Conservation (phyloP, 805 yeast species). For the Priceomyces fermenticarens region DNA sequence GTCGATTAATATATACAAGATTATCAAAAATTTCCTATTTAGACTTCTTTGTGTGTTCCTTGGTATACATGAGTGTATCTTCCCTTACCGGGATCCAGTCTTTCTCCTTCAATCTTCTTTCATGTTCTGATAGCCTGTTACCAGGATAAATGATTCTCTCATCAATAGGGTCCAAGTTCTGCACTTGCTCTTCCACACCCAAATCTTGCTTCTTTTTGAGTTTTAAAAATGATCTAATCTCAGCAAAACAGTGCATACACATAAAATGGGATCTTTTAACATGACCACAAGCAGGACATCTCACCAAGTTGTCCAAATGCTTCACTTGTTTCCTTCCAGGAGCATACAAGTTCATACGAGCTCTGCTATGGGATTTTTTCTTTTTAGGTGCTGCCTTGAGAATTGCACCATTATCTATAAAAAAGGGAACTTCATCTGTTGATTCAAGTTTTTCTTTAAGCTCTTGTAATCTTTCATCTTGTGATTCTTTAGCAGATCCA, state of each 20-base stretch:
- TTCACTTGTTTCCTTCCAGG: conserved; percentile 81
- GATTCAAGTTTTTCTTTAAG: conserved; percentile 39
- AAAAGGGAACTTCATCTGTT: conserved; percentile 32
- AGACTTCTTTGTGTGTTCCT: conserved; percentile 18
- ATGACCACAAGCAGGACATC: conserved; percentile 96
- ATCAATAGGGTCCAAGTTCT: conserved; percentile 57
- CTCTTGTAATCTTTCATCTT: conserved; percentile 26
- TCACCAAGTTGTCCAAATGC: conserved; percentile 69
- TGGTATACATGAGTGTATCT: conserved; percentile 35
- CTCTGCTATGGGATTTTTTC: conserved; percentile 82
- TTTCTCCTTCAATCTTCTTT: conserved; percentile 28
- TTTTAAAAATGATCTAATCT: conserved; percentile 75
- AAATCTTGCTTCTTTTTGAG: conserved; percentile 32
- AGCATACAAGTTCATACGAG: conserved; percentile 78
- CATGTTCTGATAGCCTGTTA: conserved; percentile 43
- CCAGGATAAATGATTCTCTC: conserved; percentile 72
- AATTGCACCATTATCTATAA: conserved; percentile 63
- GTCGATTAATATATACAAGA: too few relatives aligned
- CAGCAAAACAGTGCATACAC: conserved; percentile 89
- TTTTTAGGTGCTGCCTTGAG: conserved; percentile 91
- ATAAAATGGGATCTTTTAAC: conserved; percentile 85
- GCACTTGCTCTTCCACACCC: conserved; percentile 27
- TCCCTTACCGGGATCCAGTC: conserved; percentile 47
- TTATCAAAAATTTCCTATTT: conserved; percentile 6
- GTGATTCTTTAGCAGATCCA: conserved; percentile 1